Base-by-base conservation (phyloP, 768 basidiomycete genomes). In the Lentinula guzmanii region DNA sequence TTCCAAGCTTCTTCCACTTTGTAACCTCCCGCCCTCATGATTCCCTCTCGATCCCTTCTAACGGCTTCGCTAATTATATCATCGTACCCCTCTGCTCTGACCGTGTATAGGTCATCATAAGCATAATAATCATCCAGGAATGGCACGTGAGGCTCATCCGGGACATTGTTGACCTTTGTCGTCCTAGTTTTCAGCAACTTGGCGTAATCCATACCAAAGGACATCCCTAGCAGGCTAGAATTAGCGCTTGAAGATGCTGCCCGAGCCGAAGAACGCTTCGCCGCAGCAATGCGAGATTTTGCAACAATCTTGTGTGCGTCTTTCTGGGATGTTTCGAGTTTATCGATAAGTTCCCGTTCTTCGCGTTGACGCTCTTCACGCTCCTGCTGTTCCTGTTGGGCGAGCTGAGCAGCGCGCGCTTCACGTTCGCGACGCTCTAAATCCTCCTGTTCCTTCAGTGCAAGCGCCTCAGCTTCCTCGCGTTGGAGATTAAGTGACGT, bases 401-500 rank as follows among this genome's bases (percentile, higher is more conserved):
- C 58, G 59, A 77, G 68, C 39, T 72, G 74, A 3, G 76, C 76
- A 0, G 75, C 76, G 28, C 89, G 85, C 21, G 80, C 73, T 70
- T 91, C 89, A 48, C 85, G 84, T 65, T 90, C 88, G 48, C 80
- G 76, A 4, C 88, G 80, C 45, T 92, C 90, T n/a, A 79, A 77
- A 5, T 93, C 92, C 72, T 95, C 93, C 60, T 91, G 87, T 55
- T 91, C 90, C 66, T 81, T 85, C 2, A 93, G 77, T 16, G 82
- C 79, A 52, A 85, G 86, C 1, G 80, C 81, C 61, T 92, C 90
- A 15, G 87, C 84, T 68, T 91, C 90, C 54, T 93, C 91, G 39
- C 91, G 85, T 66, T 91, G 88, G 33, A 86, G 72, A 73, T 98
- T 98, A 54, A 89, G 81, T 64, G 91, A 89, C 55, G 93, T 98